Evolutionary conservation across 495 filamentous ascomycete species (phyloP), one percentile per base, ranked within the genome.

Genomic region (Trichoderma gamsii): DNA sequence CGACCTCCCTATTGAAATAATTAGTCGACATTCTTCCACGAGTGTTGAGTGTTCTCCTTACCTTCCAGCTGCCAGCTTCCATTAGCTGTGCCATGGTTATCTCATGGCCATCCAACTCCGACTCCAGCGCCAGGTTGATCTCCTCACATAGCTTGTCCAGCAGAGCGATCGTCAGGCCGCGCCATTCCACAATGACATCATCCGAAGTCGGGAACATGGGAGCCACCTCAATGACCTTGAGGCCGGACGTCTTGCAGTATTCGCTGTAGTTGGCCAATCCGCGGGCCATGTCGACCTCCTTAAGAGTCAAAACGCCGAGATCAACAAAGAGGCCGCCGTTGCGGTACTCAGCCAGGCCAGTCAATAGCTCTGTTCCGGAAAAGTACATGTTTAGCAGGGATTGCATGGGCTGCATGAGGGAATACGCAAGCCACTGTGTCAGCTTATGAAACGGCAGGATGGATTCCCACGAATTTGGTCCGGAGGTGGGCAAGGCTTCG

Each of bases 41-140:
- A n/a, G n/a, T 29, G 65, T 9, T 13, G 5, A 38, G 21, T 23
- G 44, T 11, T 38, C 18, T 69, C 70, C 79, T 73, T 52, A 96
- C 94, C 90, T 99, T 99, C 92, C 92, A 96, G 70, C 89, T 91
- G n/a, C 92, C 92, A 1, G 92, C 92, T 76, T 96, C 92, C 63
- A 96, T 75, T 79, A 96, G 85, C 75, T 96, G 92, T 15, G 92
- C 85, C 71, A 96, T 72, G 44, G 76, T 89, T 70, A 96, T 77
- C 70, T 84, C 81, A 41, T 81, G 75, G n/a, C 86, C 87, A 11
- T 76, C 75, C 25, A 83, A 74, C 65, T 84, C 82, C 15, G 81
- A 77, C 32, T 76, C 79, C 44, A 86, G 74, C 12, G 79, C 67
- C 64, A 78, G 78, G 76, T 97, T 97, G 41, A 96, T 89, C 71